Conservation (phyloP, 2,329 filamentous ascomycete species). For the Fusarium concolor region DNA sequence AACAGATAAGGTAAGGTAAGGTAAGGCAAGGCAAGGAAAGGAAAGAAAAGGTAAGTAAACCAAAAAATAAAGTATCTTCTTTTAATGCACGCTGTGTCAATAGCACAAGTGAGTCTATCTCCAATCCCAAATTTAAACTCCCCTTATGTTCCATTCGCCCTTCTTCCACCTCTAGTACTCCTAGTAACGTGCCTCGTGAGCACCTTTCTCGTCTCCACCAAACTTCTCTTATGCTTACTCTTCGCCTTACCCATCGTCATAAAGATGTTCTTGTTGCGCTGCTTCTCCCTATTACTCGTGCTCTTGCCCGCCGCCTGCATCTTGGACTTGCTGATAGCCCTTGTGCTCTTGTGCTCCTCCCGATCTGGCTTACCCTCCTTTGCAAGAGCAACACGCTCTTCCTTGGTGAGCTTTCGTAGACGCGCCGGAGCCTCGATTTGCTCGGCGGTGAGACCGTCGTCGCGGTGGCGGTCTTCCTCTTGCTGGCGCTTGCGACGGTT, state of each 20-base stretch:
- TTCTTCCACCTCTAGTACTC: constrained; percentile 84
- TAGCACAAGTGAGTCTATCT: constrained; percentile 31
- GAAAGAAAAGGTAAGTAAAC: background rate
- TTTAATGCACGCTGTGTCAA: constrained; percentile 26
- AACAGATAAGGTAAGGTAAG: too few species aligned
- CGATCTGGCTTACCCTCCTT: constrained; percentile 83
- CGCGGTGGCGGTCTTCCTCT: constrained; percentile 72
- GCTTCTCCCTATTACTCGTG: constrained; percentile 97
- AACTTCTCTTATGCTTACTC: constrained; percentile 92
- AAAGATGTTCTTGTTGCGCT: constrained; percentile 96
- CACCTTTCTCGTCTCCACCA: constrained; percentile 85
- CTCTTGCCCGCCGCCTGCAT: constrained; percentile 93
- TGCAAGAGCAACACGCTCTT: constrained; percentile 86
- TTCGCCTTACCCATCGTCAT: constrained; percentile 99
- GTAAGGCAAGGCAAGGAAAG: too few species aligned
- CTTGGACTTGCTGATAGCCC: constrained; percentile 85
- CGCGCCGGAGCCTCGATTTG: constrained; percentile 89
- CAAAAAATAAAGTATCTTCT: constrained; percentile 17
- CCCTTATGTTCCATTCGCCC: constrained; percentile 70
- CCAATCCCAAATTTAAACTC: background rate
- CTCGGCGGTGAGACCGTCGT: constrained; percentile 89
- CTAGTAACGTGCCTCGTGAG: constrained; percentile 84
- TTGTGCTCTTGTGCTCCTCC: constrained; percentile 85
- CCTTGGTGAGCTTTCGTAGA: constrained; percentile 86
- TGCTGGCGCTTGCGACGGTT: constrained; percentile 60